These are phyloP conservation scores for Omphalea diandra DNA, from an alignment of 441 rosid species.

Conservation along the genomic window DNA sequence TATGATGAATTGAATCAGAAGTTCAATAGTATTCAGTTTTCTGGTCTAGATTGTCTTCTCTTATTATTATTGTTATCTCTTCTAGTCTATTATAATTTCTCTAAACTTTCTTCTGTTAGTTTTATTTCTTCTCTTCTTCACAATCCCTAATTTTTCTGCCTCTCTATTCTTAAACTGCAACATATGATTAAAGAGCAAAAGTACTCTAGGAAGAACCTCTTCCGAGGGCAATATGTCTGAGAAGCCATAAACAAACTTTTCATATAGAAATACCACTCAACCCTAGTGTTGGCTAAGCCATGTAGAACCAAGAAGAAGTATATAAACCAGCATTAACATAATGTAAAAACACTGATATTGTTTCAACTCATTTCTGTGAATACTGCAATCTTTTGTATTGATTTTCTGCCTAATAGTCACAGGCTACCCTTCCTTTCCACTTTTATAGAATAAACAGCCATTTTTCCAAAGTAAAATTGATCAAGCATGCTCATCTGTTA, in stretches of 20 bases:
- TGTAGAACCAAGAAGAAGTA: not conserved
- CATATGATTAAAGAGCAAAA: not conserved
- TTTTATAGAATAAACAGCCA: not conserved
- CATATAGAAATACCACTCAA: slow-evolving; percentile 1
- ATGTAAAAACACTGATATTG: not conserved
- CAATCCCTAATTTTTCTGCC: not conserved
- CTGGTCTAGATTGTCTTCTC: not conserved
- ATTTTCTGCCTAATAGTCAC: slow-evolving; percentile 4
- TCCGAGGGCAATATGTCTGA: not conserved
- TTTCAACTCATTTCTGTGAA: not conserved
- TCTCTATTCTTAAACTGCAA: not conserved
- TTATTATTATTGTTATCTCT: too few relatives aligned
- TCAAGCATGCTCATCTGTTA: not conserved
- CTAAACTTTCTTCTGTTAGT: not conserved
- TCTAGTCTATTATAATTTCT: not conserved
- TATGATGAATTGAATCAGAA: not conserved
- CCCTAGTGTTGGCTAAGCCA: not conserved
- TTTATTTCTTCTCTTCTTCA: not conserved
- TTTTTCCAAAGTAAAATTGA: not conserved
- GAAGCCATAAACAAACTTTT: not conserved
- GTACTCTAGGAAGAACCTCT: not conserved
- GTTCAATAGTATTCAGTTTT: not conserved
- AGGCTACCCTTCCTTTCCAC: not conserved
- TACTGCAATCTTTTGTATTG: not conserved
- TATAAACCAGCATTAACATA: not conserved